phyloP scores from a whole-genome alignment of 2,329 filamentous ascomycete species.

The Emmonsia crescens region DNA sequence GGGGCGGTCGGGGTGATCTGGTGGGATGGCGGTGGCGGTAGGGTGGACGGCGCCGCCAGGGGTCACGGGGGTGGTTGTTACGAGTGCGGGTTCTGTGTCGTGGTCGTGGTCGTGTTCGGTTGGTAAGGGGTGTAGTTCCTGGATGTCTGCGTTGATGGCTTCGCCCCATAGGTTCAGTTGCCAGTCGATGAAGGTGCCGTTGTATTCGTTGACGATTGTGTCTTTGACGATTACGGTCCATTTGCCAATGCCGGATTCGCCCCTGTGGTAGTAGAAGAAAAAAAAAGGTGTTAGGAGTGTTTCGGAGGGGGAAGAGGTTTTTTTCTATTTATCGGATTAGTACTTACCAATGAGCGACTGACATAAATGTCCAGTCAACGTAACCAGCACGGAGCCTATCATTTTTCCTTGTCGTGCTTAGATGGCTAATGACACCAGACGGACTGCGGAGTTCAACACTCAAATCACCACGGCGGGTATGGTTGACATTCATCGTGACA shows the following conservation, averaged over 20 bases:
- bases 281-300: constrained; percentile 24
- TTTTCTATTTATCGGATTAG: not conserved
- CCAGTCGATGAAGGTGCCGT: constrained; percentile 80
- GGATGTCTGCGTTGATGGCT: constrained; percentile 62
- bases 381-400: constrained; percentile 64
- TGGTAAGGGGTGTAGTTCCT: constrained; percentile 68
- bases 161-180: constrained; percentile 92
- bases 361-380: constrained; percentile 98
- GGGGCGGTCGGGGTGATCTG: constrained; percentile 56
- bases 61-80: constrained; percentile 47
- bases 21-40: constrained; percentile 37
- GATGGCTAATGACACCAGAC: constrained; percentile 66
- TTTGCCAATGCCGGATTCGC: constrained; percentile 72
- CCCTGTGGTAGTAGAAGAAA: constrained; percentile 46
- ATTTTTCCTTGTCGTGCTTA: constrained; percentile 61
- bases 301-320: not conserved
- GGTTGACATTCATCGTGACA: constrained; percentile 91
- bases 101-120: constrained; percentile 73
- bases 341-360: constrained; percentile 81
- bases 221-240: constrained; percentile 92
- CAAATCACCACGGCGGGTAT: constrained; percentile 76
- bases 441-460: constrained; percentile 88
- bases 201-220: constrained; percentile 62
- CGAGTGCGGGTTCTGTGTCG: constrained; percentile 55
- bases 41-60: constrained; percentile 49